Evolutionary conservation across 2,329 filamentous ascomycete species (phyloP), one percentile per base, ranked within the genome.

Genomic region (Clathrospora elynae): DNA sequence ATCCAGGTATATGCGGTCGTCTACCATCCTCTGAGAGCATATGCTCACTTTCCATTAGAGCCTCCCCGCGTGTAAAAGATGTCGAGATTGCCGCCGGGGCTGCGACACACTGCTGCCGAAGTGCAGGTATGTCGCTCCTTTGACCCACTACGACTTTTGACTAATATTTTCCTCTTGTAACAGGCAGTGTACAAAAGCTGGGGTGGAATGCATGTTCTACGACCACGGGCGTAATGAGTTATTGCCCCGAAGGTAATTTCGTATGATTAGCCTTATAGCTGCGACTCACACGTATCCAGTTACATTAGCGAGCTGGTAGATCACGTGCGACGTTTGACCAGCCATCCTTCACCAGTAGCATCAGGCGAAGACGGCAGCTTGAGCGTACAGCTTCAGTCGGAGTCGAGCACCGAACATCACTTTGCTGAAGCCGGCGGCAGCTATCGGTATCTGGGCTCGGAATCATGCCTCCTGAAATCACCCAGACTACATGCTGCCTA

Each of bases 111-210:
- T 61, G 26, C 58, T 70, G 16, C 66, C 66, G 35, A 66, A 63
- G 38, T 70, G 66, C 59, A 58, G 60, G 62, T 61, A 54, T 29
- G 31, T 29, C 18, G 25, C 25, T 38, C 14, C 33, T 25, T 23
- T 23, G 24, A 44, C 29, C 25, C 30, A 23, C 41, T 12, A 17
- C 3, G 31, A 17, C 30, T 23, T 16, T 33, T 24, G 25, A 40
- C 55, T 54, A 37, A 52, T 39, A n/a, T n/a, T n/a, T n/a, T n/a
- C n/a, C n/a, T n/a, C 9, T 10, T 17, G 16, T 12, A 23, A 33
- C 53, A 66, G 66, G 37, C 66, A 70, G 54, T 70, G 66, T 43
- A 62, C 62, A 26, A 70, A 68, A 48, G 64, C 66, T 9, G 59
- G 59, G 7, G 62, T 61, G 11, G 64, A 68, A 14, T 70, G 66